A percentile compares a stretch with the other conserved stretches of the same genome.
These are phyloP conservation scores for Chaetomium tenue DNA, from an alignment of 495 filamentous ascomycete species.

Conservation along the genomic window DNA sequence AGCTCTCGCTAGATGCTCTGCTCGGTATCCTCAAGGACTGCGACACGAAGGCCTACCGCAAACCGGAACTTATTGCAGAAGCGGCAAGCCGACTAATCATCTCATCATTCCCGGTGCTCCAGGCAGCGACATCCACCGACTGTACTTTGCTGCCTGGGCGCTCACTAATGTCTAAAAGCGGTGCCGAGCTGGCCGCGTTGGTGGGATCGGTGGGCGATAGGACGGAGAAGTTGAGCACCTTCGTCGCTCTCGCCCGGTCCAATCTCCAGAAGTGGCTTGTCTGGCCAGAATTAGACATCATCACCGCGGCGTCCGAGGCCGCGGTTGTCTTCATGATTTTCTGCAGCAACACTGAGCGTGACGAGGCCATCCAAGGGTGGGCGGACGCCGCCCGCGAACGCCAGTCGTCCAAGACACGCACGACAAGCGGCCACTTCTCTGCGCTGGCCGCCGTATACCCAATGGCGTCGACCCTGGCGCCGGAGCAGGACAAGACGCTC, in stretches of 20 bases:
- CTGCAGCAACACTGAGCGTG: constrained; percentile 30
- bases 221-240: constrained; percentile 7
- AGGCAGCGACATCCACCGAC: constrained; percentile 25
- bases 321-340: constrained; percentile 43
- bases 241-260: constrained; percentile 31
- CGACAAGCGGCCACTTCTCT: constrained; percentile 43
- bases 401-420: constrained; percentile 30
- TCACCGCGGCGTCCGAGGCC: constrained; percentile 43
- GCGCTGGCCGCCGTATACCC: constrained; percentile 43
- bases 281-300: constrained; percentile 44
- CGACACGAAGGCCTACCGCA: constrained; percentile 47
- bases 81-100: constrained; percentile 58
- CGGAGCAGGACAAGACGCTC: constrained; percentile 24
- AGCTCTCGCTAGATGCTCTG: constrained; percentile 25
- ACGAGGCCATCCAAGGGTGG: constrained; percentile 40
- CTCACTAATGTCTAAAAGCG: constrained; percentile 21
- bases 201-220: constrained; percentile 16
- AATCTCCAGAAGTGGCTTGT: constrained; percentile 43
- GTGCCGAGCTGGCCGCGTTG: constrained; percentile 23
- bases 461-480: constrained; percentile 25
- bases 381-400: constrained; percentile 37
- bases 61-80: constrained; percentile 69
- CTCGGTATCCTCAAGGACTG: constrained; percentile 38
- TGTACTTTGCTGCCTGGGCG: constrained; percentile 26
- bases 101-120: constrained; percentile 42